Conservation (phyloP, 176 grass and related monocot species). For the barley (Hordeum vulgare) region MorexV3_pseudomolecules_assembly NC_058520.1:466085166-466085665, state of each 20-base stretch:
- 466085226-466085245: slow-evolving; percentile 5
- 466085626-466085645: slow-evolving; percentile 8
- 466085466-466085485: slow-evolving; percentile 84
- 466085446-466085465: slow-evolving; percentile 95
- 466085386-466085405: slow-evolving; percentile 82
- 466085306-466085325: background rate
- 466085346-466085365: slow-evolving; percentile 32
- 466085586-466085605: slow-evolving; percentile 30
- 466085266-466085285: background rate
- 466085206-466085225: slow-evolving; percentile 64
- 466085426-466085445: slow-evolving; percentile 74
- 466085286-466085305: background rate
- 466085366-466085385: slow-evolving; percentile 77
- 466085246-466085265: slow-evolving; percentile 9
- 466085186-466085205: slow-evolving; percentile 63
- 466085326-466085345: background rate
- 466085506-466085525: slow-evolving; percentile 87
- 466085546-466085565: slow-evolving; percentile 49
- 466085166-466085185: slow-evolving; percentile 32
- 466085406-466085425: slow-evolving; percentile 61
- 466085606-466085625: slow-evolving; percentile 11
- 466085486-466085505: slow-evolving; percentile 71
- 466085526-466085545: slow-evolving; percentile 63
- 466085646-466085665: slow-evolving; percentile 7
- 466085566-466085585: slow-evolving; percentile 15